Evolutionary conservation across 139 green algal genomes (phyloP), one percentile per base, ranked within the genome.

Genomic region (Coelastrella sp.): DNA sequence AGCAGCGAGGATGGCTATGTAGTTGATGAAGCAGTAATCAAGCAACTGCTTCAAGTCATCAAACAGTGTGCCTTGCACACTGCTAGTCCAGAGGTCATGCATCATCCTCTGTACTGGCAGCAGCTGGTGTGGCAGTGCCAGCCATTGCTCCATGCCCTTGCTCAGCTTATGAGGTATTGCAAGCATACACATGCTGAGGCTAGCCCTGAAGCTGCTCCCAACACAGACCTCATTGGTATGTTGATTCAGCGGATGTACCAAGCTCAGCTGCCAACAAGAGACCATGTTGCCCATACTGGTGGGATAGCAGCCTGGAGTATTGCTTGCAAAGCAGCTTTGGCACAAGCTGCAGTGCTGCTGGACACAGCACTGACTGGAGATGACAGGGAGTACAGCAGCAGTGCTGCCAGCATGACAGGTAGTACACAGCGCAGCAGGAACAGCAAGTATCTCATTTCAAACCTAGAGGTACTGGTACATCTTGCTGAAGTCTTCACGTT

Each of bases 331-430:
- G 7, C 34, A n/a, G 25, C 19, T 15, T 13, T 76, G n/a, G 23
- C 34, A 19, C 67, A 76, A 27, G 35, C 37, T 15, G 38, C 37
- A 76, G 67, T 43, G 15, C 67, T 76, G 67, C 67, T 34, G 67
- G 19, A 15, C 6, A 23, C 17, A 37, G 13, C 43, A 11, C 38
- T 4, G 35, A 76, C 34, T n/a, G n/a, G n/a, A n/a, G n/a, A n/a
- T n/a, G n/a, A n/a, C n/a, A n/a, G n/a, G n/a, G n/a, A n/a, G n/a
- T n/a, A n/a, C n/a, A n/a, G n/a, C n/a, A n/a, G n/a, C n/a, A n/a
- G n/a, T n/a, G n/a, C n/a, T n/a, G n/a, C n/a, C n/a, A n/a, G n/a
- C n/a, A n/a, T n/a, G n/a, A n/a, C n/a, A n/a, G n/a, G n/a, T n/a
- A n/a, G n/a, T n/a, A n/a, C n/a, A n/a, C n/a, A n/a, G n/a, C n/a